Base-by-base conservation (phyloP, 352 stramenopile species). In the Aphanomyces cochlioides region DNA sequence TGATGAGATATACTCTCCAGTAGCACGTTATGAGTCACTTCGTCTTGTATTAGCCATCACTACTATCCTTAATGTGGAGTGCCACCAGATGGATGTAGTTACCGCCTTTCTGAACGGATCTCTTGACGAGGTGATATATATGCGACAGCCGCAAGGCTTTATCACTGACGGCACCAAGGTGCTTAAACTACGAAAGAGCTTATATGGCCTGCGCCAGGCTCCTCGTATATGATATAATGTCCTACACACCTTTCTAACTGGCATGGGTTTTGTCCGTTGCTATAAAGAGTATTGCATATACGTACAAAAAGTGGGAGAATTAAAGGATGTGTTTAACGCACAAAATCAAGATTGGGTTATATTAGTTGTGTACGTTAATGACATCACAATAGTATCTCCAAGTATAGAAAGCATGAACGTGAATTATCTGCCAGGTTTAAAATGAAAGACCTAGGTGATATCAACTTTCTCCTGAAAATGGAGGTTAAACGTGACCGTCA, bases 381-480 rank as follows among this genome's bases (percentile, higher is more conserved):
- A 75, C 47, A 57, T 78, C 3, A 74, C 73, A 19, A 74, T 78
- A 17, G 59, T 75, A 58, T 66, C 70, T 21, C 36, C 40, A 3
- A 21, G 72, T n/a, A 74, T 79, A 7, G 64, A 71, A 13, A 28
- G 28, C 28, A 28, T 28, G 28, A 77, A 47, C 38, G 43, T 1
- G 69, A 79, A 21, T 34, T 78, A 10, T 76, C 66, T 48, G 64
- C 17, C 37, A 37, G 63, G 15, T 78, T 79, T 47, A 76, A 79
- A 68, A 76, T 79, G 69, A 76, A 79, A 19, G 75, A 76, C 60
- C 54, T 78, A 1, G 66, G 66, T 36, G 72, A 78, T 19, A 72
- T 77, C 56, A 54, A 78, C 59, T 76, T 77, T 40, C 69, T 75
- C n/a, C 73, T 79, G 6, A 79, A 72, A 47, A n/a, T 47, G 37